Conservation (phyloP, 495 filamentous ascomycete species). For the Neurospora sp. region DNA sequence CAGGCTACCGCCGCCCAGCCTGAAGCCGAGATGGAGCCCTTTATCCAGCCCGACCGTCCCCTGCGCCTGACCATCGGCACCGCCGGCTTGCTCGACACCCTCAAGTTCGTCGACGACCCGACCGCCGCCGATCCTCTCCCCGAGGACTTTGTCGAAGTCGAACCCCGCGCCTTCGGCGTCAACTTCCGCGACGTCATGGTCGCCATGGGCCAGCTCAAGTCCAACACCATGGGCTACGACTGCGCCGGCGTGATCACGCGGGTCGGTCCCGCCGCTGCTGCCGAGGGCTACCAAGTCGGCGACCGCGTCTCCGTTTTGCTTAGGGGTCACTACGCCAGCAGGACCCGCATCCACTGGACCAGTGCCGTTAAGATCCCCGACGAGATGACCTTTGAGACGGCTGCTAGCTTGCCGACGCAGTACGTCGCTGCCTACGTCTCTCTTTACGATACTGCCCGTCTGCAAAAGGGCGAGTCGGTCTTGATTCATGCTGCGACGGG, state of each 20-base stretch:
- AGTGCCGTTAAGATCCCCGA: slow-evolving; percentile 32
- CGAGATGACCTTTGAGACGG: slow-evolving; percentile 35
- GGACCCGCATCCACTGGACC: slow-evolving; percentile 4
- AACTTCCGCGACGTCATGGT: slow-evolving; percentile 41
- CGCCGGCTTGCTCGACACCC: slow-evolving; percentile 21
- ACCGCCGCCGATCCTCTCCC: slow-evolving; percentile 8
- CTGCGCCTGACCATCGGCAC: slow-evolving; percentile 22
- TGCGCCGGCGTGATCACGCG: slow-evolving; percentile 38
- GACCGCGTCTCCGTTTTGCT: slow-evolving; percentile 36
- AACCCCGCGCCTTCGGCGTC: slow-evolving; percentile 31
- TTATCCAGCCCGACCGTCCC: slow-evolving; percentile 19
- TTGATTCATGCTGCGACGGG: slow-evolving; percentile 51
- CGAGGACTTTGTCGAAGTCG: slow-evolving; percentile 28
- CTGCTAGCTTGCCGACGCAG: slow-evolving; percentile 41
- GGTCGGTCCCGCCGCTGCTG: slow-evolving; percentile 39
- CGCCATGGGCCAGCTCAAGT: slow-evolving; percentile 37
- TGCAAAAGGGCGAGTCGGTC: slow-evolving; percentile 40
- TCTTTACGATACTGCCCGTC: slow-evolving; percentile 24
- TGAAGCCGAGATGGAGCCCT: slow-evolving; percentile 11
- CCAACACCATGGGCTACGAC: slow-evolving; percentile 32
- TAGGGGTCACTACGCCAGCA: slow-evolving; percentile 18
- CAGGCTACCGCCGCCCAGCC: neutral
- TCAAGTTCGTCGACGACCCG: slow-evolving; percentile 21
- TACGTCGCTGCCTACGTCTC: slow-evolving; percentile 46
- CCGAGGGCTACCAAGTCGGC: slow-evolving; percentile 28